Base-by-base conservation (phyloP, 2,329 filamentous ascomycete genomes). In the Fusarium albosuccineum region DNA sequence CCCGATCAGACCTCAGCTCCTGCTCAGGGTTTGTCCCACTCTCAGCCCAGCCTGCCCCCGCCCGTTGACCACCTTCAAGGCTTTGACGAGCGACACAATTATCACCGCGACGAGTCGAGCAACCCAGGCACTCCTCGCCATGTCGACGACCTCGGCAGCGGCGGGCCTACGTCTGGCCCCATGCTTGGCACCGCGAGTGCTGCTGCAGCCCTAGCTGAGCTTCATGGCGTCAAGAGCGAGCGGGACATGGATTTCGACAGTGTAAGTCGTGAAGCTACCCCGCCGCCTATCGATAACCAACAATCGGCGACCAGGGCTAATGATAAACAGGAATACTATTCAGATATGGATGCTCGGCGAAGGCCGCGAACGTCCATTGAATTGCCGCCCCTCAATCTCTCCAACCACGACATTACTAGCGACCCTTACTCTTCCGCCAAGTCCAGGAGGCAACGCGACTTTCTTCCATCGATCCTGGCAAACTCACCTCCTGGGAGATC, bases 401-500 rank as follows among this genome's bases (percentile, higher is more conserved):
- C 79, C 29, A 82, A 82, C 57, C 80, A 83, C 67, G 85, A 88
- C 76, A 87, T 92, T 60, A 92, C 91, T 67, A 93, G 92, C 80
- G 91, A 93, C 72, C 89, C 91, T 1, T 91, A 91, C 61, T 88
- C 89, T 17, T 85, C 87, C 27, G 83, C 89, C 70, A 86, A 89
- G 64, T 81, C 84, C 40, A 81, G 82, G 66, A 86, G 88, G 70
- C 89, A 87, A 59, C 87, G 92, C 74, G 92, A 95, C 72, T 84
- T 96, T 51, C 86, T 97, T 7, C 93, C 94, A 2, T 97, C 93
- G 1, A 92, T 96, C 59, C 82, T 97, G 37, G 87, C 88, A 53
- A 90, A 90, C 62, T 97, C 94, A 9, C 94, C 94, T 1, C 92
- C 93, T 7, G 93, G 91, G 56, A 91, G 94, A 66, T 97, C 94